Evolutionary conservation across 257 asterid species (phyloP), one percentile per base, ranked within the genome.

Genomic region (Parsonsia alboflavescens): DNA sequence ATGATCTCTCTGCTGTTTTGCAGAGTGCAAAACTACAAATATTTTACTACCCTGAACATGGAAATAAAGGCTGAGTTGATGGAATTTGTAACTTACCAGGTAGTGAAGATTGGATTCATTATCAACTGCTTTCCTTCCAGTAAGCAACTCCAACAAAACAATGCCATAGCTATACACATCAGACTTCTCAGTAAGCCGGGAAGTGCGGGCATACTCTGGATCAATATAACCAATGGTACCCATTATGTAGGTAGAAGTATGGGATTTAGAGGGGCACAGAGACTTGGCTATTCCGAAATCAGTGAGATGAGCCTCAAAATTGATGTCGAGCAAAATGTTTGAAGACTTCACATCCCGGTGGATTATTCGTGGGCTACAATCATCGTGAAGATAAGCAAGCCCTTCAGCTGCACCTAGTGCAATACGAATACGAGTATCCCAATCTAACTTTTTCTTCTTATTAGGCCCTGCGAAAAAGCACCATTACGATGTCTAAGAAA

Each of bases 211-310:
- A 63, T 94, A 94, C 80, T 94, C 98, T 0, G 98, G 98, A 71
- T 94, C 98, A 10, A 94, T 90, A 77, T 94, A 94, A 54, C 98
- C 98, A 21, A 94, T 92, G 10, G 98, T 94, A 44, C 98, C 98
- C 92, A 91, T 83, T n/a, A 94, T 58, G 73, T 82, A 86, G 21
- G 98, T 94, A 16, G 97, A 91, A n/a, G 96, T 91, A 69, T 89
- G 87, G 46, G 95, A 82, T 78, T 90, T 92, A 0, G 97, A 85
- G 4, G 85, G n/a, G 82, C 97, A 90, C 10, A 94, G 64, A 74
- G 84, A 88, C 87, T 94, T 94, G 21, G 98, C 98, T 66, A 94
- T 91, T 75, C 97, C 98, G 46, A 94, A 94, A 79, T 92, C 97
- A 0, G 97, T 90, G 53, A 94, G 90, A 73, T 94, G 97, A 24